Evolutionary conservation across 257 asterid genomes (phyloP).

Genomic region (Solanum ossicruentum): DNA sequence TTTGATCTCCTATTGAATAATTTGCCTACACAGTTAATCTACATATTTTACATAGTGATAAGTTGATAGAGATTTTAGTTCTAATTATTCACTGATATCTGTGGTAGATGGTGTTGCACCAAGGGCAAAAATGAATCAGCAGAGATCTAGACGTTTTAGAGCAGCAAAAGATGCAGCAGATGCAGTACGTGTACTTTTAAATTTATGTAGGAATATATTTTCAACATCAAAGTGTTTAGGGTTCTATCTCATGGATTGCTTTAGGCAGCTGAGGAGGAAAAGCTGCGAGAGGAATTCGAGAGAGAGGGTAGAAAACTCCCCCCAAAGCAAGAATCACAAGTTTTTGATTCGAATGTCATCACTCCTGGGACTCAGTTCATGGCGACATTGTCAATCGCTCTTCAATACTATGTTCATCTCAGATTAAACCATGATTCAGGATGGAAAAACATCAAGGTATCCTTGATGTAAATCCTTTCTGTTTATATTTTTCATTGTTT

Average conservation of each 20-base stretch:
- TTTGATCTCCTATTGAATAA: background rate
- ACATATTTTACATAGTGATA: background rate
- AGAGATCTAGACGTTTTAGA: constrained; percentile 38
- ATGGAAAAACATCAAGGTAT: constrained; percentile 50
- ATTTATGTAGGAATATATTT: background rate
- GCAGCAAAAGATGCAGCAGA: constrained; percentile 25
- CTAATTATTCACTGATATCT: background rate
- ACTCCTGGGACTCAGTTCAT: constrained; percentile 60
- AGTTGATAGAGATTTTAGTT: background rate
- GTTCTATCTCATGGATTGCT: background rate
- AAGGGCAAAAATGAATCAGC: constrained; percentile 62
- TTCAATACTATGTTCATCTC: constrained; percentile 19
- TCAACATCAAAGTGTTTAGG: background rate
- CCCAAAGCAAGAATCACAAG: constrained; percentile 28
- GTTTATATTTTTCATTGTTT: background rate
- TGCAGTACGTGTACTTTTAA: constrained; percentile 11
- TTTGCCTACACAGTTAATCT: background rate
- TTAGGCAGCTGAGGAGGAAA: constrained; percentile 34
- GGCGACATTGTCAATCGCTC: constrained; percentile 24
- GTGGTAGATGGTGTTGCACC: constrained; percentile 70
- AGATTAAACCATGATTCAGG: constrained; percentile 19
- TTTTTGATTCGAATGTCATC: constrained; percentile 41
- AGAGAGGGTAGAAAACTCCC: constrained; percentile 28
- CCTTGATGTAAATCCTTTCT: background rate
- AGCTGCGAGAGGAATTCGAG: constrained; percentile 23